Percentiles rank a stretch among this genome's conserved stretches.
phyloP scores from a whole-genome alignment of 2,329 filamentous ascomycete species.

The Emergomyces africanus region DNA sequence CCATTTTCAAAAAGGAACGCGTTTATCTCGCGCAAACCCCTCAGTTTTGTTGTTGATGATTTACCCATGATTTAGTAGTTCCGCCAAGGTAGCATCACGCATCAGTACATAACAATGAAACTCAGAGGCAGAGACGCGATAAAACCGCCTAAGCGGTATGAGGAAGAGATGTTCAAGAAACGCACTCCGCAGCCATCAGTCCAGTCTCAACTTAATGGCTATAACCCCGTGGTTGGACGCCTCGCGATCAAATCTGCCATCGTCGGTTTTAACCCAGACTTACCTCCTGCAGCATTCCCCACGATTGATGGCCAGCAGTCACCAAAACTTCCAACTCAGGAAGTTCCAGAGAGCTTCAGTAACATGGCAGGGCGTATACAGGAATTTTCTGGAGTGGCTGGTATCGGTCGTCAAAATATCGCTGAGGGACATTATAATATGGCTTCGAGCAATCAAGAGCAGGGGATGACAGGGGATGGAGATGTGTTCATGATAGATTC shows the following conservation, averaged over 20 bases:
- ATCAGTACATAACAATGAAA: neutral
- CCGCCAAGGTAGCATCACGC: neutral
- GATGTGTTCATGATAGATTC: neutral
- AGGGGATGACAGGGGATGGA: neutral
- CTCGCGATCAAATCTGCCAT: conserved; percentile 8
- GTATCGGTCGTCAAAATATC: neutral
- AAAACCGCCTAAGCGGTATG: conserved; percentile 17
- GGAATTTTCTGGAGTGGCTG: neutral
- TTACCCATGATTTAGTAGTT: neutral
- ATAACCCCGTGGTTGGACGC: conserved; percentile 8
- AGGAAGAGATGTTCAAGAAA: conserved; percentile 16
- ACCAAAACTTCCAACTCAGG: neutral
- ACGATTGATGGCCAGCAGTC: conserved; percentile 16
- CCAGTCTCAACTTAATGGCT: neutral
- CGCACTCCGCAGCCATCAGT: conserved; percentile 8
- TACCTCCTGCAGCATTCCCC: conserved; percentile 31
- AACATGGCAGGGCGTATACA: neutral
- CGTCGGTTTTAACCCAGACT: conserved; percentile 26
- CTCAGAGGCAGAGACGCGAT: conserved; percentile 23
- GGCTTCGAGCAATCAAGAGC: neutral
- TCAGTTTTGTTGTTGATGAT: no score
- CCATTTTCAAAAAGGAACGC: neutral
- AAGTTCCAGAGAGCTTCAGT: neutral
- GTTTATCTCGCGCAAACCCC: neutral
- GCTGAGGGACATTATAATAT: neutral